phyloP scores from a whole-genome alignment of 306 rosid species.

The Ormosia emarginata region DNA sequence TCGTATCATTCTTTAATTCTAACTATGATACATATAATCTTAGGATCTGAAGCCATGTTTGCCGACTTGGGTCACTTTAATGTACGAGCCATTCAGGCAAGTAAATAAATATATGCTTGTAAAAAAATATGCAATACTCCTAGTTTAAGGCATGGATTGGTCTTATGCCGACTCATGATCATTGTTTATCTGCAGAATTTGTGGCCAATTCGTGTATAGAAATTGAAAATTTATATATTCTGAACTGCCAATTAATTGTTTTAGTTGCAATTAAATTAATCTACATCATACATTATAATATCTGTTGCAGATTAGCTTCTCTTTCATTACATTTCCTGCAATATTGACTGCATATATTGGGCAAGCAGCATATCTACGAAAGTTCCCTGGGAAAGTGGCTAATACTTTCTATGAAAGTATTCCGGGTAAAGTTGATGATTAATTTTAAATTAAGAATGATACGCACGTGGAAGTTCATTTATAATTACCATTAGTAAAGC shows the following conservation, averaged over 20 bases:
- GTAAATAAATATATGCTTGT: constrained; percentile 27
- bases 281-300: neutral
- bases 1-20: neutral
- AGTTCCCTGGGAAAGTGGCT: constrained; percentile 23
- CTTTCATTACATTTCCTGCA: constrained; percentile 32
- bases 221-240: neutral
- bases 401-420: constrained; percentile 38
- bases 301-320: constrained; percentile 40
- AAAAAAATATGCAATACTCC: neutral
- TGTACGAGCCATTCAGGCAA: constrained; percentile 70
- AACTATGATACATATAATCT: neutral
- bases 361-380: constrained; percentile 41
- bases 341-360: constrained; percentile 33
- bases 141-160: neutral
- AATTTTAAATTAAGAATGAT: neutral
- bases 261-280: neutral
- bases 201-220: neutral
- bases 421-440: constrained; percentile 37
- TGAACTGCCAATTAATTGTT: neutral
- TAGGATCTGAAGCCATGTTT: constrained; percentile 92
- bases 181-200: neutral
- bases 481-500: neutral
- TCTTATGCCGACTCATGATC: too few relatives aligned
- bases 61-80: constrained; percentile 92
- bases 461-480: neutral